These are phyloP conservation scores for Lasiodiplodia hormozganensis DNA, from an alignment of 2,329 filamentous ascomycete genomes.

Conservation along the genomic window DNA sequence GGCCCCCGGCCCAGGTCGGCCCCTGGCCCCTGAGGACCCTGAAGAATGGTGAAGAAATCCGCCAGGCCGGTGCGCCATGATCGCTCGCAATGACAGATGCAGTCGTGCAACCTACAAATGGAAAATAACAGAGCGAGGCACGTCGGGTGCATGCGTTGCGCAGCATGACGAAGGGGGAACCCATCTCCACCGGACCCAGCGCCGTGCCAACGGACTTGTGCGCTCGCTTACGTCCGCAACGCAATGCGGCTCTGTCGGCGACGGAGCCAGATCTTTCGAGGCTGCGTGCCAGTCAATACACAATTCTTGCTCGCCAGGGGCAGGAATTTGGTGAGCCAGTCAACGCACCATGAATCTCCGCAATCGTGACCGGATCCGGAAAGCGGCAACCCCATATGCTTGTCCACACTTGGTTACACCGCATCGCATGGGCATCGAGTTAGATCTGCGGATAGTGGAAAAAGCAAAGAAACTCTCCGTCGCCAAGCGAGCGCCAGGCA, in stretches of 20 bases:
- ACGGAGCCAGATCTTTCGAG: background rate
- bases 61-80: conserved; percentile 2
- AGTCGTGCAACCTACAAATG: background rate
- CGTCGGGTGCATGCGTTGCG: background rate
- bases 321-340: background rate
- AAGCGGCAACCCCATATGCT: background rate
- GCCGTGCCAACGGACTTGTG: conserved; percentile 22
- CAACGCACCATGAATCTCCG: background rate
- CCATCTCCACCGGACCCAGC: conserved; percentile 10
- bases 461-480: background rate
- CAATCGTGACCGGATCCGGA: background rate
- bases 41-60: conserved; percentile 9
- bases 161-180: background rate
- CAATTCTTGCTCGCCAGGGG: background rate
- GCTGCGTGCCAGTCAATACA: background rate
- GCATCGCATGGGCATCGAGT: conserved; percentile 15
- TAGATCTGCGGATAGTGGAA: background rate
- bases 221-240: conserved; percentile 15
- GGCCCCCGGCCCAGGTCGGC: conserved; percentile 2
- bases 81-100: background rate
- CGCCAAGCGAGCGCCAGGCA: background rate
- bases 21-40: conserved; percentile 17
- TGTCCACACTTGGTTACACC: conserved; percentile 12
- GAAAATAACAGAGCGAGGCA: background rate
- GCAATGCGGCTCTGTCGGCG: conserved; percentile 3